Conservation (phyloP, 106 monocot genomes). For the Dendrobium nobile region DNA sequence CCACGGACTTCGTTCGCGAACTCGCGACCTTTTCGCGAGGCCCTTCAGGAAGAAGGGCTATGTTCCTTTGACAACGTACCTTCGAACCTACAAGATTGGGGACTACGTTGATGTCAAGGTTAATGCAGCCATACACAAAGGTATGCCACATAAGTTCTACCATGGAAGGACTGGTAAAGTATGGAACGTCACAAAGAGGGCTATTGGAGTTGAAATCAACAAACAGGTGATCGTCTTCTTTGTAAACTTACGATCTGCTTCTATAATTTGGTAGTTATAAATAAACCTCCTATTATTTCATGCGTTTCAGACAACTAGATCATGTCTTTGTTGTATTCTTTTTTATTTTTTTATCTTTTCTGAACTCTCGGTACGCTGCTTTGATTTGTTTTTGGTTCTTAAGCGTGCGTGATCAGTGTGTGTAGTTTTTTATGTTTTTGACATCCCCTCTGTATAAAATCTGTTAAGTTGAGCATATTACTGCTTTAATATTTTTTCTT, state of each 20-base stretch:
- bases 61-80: constrained; percentile 69
- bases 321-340: too few relatives aligned
- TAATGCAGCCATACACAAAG: constrained; percentile 59
- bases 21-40: constrained; percentile 56
- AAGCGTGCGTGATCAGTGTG: background rate
- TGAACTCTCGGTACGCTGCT: background rate
- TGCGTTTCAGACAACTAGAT: background rate
- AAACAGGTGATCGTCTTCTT: constrained; percentile 32
- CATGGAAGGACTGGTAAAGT: constrained; percentile 58
- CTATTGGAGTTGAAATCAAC: constrained; percentile 58
- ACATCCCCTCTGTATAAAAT: background rate
- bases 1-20: constrained; percentile 52
- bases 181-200: constrained; percentile 63
- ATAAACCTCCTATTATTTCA: background rate
- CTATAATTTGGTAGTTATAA: background rate
- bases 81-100: constrained; percentile 55
- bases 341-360: too few relatives aligned
- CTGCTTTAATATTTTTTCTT: too few relatives aligned
- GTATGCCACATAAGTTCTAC: constrained; percentile 75
- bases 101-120: constrained; percentile 60
- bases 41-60: constrained; percentile 83
- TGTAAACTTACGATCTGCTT: background rate
- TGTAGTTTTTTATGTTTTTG: background rate
- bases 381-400: background rate
- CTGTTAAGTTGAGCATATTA: too few relatives aligned